Evolutionary conservation across 2,329 filamentous ascomycete species (phyloP), one percentile per base, ranked within the genome.

Genomic region (Lachnellula cervina): DNA sequence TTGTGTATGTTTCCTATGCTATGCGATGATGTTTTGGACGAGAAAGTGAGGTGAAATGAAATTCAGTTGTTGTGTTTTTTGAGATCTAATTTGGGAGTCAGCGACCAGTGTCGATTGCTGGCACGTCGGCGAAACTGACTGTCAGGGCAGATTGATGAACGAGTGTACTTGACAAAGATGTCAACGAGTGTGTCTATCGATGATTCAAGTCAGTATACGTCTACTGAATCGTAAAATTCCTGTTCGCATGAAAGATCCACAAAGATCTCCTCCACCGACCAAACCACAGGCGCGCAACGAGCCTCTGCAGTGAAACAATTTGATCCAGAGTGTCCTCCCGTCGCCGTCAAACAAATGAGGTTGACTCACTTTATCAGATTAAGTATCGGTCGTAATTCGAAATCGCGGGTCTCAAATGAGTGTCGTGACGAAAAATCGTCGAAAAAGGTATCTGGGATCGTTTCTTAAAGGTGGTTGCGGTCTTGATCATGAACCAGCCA

Each of bases 131-230:
- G 19, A 23, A 34, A 75, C 73, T 72, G 64, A 76, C 74, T 76
- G 78, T 80, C 77, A 80, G 77, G 72, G 69, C 66, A 63, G 66
- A 66, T 69, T 71, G 64, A 56, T 60, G 62, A 82, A 80, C 74
- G 80, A 83, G 74, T 80, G 80, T 80, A 81, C 75, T 80, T 81
- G 80, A 82, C 78, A 74, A 70, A 69, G 65, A 69, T 74, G 73
- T 77, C 76, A 80, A 81, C 67, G 77, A 81, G 73, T 69, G 78
- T 77, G 54, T 60, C 64, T 66, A 54, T 51, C 35, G 50, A 52
- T 43, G 43, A 16, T 57, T 50, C 23, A 53, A 35, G 65, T 67
- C 58, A 68, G 62, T 56, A 61, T 51, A 52, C 44, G 56, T 60
- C 38, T 37, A 44, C 52, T 53, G 49, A 56, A 49, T 45, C 37